Percentiles rank a stretch among this genome's conserved stretches.
Conservation (phyloP, 1,284 basidiomycete genomes). For the Cystobasidium pallidum region DNA sequence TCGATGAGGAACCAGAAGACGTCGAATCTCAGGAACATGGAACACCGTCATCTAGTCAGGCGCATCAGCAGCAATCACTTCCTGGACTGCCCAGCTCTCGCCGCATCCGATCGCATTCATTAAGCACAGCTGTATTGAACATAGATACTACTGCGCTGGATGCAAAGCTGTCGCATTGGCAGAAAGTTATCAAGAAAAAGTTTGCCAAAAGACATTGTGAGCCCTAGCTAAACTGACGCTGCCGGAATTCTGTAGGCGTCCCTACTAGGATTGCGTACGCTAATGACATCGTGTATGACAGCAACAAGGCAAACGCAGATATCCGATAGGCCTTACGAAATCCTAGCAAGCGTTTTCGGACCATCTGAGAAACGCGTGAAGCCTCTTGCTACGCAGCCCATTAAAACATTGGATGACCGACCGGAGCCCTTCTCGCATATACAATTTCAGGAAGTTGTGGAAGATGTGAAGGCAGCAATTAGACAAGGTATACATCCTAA, state of each 20-base stretch:
- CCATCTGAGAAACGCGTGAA: slow-evolving; percentile 60
- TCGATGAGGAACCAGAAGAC: slow-evolving; percentile 23
- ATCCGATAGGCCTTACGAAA: slow-evolving; percentile 66
- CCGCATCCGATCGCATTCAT: slow-evolving; percentile 3
- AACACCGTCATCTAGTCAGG: neutral
- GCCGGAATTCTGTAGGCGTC: neutral
- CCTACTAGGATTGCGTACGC: neutral
- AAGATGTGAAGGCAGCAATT: slow-evolving; percentile 71
- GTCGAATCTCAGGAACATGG: neutral
- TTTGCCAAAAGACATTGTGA: slow-evolving; percentile 21
- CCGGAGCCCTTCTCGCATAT: slow-evolving; percentile 68
- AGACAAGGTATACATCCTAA: slow-evolving; percentile 77
- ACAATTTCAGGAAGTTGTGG: slow-evolving; percentile 68
- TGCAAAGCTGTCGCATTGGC: slow-evolving; percentile 42
- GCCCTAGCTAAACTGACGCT: neutral
- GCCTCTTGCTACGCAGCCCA: slow-evolving; percentile 58
- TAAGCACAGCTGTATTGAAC: slow-evolving; percentile 11
- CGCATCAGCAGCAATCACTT: neutral
- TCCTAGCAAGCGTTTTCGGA: slow-evolving; percentile 77
- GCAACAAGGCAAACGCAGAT: slow-evolving; percentile 56
- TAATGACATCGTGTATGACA: neutral
- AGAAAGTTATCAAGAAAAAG: slow-evolving; percentile 25
- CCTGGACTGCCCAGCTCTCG: neutral
- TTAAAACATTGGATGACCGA: slow-evolving; percentile 76
- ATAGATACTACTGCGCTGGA: slow-evolving; percentile 29